Evolutionary conservation across 306 rosid species (phyloP).

Genomic region (Casuarina equisetifolia): DNA sequence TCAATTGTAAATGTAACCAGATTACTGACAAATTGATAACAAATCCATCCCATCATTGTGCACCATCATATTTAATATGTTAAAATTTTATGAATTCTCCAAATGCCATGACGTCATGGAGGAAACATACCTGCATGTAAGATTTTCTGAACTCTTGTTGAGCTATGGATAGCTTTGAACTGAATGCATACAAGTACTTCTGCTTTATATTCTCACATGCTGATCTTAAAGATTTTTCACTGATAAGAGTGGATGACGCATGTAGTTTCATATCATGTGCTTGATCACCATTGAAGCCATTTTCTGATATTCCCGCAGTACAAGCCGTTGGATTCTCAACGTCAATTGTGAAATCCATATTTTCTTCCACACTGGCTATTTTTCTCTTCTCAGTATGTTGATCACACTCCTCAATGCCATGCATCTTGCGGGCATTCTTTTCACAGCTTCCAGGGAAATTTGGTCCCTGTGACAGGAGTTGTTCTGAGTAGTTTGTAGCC

Average conservation of each 20-base stretch:
- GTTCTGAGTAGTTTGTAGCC: conserved; percentile 36
- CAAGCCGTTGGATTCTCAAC: conserved; percentile 37
- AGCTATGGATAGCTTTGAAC: conserved; percentile 62
- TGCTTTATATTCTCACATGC: conserved; percentile 63
- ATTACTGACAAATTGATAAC: background rate
- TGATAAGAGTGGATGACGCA: conserved; percentile 32
- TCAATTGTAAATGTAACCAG: background rate
- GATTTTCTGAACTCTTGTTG: conserved; percentile 75
- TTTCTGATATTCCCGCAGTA: conserved; percentile 32
- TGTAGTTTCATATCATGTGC: conserved; percentile 32
- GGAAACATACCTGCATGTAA: conserved; percentile 58
- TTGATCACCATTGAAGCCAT: conserved; percentile 29
- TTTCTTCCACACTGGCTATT: conserved; percentile 45
- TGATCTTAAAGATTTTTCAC: conserved; percentile 41
- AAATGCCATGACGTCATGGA: conserved; percentile 17
- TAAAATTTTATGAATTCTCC: background rate
- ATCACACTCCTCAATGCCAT: conserved; percentile 42
- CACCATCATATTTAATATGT: background rate
- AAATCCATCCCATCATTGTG: conserved; percentile 6
- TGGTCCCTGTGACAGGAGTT: conserved; percentile 37
- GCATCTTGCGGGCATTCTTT: conserved; percentile 35
- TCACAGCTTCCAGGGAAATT: conserved; percentile 34
- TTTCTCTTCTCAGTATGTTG: conserved; percentile 60
- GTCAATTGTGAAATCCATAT: conserved; percentile 29
- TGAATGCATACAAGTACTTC: conserved; percentile 73